Conservation (phyloP, 352 stramenopile genomes). For the Pythium apleroticum region DNA sequence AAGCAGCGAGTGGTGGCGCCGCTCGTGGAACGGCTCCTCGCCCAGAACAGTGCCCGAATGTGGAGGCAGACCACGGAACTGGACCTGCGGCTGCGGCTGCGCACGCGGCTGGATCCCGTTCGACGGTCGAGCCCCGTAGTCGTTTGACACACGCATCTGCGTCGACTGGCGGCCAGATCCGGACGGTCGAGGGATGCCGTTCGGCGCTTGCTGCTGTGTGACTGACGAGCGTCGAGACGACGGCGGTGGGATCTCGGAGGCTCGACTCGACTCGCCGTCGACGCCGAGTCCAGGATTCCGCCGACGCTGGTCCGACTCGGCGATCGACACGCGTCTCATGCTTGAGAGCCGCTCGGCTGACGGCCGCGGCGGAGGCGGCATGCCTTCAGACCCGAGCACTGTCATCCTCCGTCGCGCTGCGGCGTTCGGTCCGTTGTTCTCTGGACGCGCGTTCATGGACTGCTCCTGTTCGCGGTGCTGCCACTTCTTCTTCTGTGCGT, state of each 20-base stretch:
- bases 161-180: neutral
- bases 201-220: neutral
- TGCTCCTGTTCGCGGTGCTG: constrained; percentile 18
- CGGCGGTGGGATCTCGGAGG: neutral
- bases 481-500: constrained; percentile 22
- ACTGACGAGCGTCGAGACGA: neutral
- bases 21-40: constrained; percentile 15
- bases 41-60: neutral
- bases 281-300: neutral
- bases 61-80: constrained; percentile 14
- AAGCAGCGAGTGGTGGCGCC: constrained; percentile 12
- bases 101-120: neutral
- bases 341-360: neutral
- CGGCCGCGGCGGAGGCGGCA: constrained; percentile 10
- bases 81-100: constrained; percentile 8
- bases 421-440: neutral
- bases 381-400: constrained; percentile 16
- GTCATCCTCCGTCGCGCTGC: constrained; percentile 15
- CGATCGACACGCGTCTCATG: neutral
- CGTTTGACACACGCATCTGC: neutral
- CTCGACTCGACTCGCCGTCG: neutral
- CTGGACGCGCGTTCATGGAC: neutral
- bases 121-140: neutral
- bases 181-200: neutral
- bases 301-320: neutral